phyloP scores from a whole-genome alignment of 768 basidiomycete species.

The Phaeotremella fagi region DNA sequence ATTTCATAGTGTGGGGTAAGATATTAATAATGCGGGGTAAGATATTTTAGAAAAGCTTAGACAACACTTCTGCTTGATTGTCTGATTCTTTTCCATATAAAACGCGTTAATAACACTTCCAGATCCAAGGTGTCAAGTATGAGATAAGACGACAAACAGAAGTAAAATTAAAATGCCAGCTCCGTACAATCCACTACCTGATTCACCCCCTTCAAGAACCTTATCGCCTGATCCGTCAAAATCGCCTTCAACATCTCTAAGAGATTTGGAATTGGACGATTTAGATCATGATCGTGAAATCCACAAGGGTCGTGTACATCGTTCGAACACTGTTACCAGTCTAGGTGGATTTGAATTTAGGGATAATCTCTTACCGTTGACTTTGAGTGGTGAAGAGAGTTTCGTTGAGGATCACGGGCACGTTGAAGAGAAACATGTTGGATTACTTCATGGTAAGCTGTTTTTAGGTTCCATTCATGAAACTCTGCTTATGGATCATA shows the following conservation, averaged over 20 bases:
- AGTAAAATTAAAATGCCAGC: constrained; percentile 9
- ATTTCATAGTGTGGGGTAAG: not conserved
- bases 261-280: constrained; percentile 71
- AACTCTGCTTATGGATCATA: constrained; percentile 34
- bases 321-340: constrained; percentile 31
- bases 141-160: no score
- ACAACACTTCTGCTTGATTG: no score
- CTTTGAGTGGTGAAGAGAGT: constrained; percentile 66
- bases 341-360: constrained; percentile 65
- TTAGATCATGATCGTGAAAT: constrained; percentile 14
- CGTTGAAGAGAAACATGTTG: constrained; percentile 64
- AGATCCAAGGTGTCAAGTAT: no score
- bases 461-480: not conserved
- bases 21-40: not conserved
- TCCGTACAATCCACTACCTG: constrained; percentile 30
- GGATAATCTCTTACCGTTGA: constrained; percentile 69
- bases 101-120: no score
- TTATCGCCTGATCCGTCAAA: constrained; percentile 3
- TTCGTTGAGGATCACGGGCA: constrained; percentile 51
- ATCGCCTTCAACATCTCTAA: constrained; percentile 69
- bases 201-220: constrained; percentile 18
- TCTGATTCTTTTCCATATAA: no score
- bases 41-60: not conserved
- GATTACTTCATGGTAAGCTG: constrained; percentile 66
- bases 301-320: constrained; percentile 7